phyloP scores from a whole-genome alignment of 208 protist species.

The Leishmania amazonensis region DNA sequence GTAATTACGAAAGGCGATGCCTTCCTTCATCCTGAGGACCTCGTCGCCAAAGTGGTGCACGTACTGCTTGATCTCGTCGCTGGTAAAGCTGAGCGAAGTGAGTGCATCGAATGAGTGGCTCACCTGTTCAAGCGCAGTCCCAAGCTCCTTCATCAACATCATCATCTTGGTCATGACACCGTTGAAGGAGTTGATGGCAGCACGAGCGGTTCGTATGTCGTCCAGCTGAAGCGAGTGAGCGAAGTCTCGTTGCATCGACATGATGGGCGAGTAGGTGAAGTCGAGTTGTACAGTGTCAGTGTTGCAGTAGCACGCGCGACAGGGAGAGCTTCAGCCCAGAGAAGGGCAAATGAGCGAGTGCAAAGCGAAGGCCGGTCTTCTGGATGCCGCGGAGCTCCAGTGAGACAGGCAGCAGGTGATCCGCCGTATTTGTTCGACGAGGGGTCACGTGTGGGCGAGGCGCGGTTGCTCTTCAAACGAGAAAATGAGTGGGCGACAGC shows the following conservation, averaged over 20 bases:
- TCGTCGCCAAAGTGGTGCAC: conserved; percentile 42
- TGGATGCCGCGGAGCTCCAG: neutral
- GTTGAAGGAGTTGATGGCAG: conserved; percentile 42
- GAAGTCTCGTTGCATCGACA: conserved; percentile 48
- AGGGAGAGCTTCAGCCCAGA: neutral
- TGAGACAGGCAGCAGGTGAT: neutral
- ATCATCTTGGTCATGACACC: conserved; percentile 54
- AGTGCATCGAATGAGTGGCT: conserved; percentile 49
- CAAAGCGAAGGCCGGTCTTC: neutral
- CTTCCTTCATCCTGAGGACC: conserved; percentile 50
- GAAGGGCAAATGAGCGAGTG: too few relatives aligned
- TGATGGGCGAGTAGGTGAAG: neutral
- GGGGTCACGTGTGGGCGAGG: neutral
- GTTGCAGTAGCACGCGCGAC: neutral
- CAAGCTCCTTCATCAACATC: conserved; percentile 65
- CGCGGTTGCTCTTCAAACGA: neutral
- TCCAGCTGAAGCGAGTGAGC: conserved; percentile 36
- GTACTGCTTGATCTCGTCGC: conserved; percentile 32
- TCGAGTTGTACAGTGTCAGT: neutral
- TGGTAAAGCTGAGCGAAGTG: conserved; percentile 49
- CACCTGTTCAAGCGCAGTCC: conserved; percentile 45
- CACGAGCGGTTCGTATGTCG: conserved; percentile 29
- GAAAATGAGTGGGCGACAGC: neutral
- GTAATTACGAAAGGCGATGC: conserved; percentile 53
- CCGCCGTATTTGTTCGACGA: neutral